Evolutionary conservation across 108 stramenopile genomes (phyloP), one percentile per base, ranked within the genome.

Genomic region (Poteriospumella lacustris): DNA sequence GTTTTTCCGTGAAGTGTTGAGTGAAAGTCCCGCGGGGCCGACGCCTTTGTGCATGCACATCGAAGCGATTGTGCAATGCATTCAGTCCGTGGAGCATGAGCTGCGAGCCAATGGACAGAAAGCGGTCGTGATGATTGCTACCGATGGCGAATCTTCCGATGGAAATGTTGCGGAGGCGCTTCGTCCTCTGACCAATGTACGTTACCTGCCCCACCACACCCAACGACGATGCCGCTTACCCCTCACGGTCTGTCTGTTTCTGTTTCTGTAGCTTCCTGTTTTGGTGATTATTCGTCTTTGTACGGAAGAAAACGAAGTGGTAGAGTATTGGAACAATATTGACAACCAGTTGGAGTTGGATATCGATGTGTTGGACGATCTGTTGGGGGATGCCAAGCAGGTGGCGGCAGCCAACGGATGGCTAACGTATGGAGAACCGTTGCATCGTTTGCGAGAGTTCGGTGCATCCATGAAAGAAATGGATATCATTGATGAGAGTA

Each of bases 401-500:
- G 64, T 68, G 12, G 38, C 28, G 19, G 39, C 28, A 19, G 38
- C 19, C 28, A 68, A 68, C 24, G 39, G 39, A 40, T 68, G 64
- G 64, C 36, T 68, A 36, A 68, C 64, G 19, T 68, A 68, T 68
- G 64, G 64, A 19, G 64, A 68, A 40, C 64, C 64, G 38, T 19
- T 68, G 28, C 64, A 68, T 19, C 12, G 64, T 15, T 19, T 68
- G 34, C 19, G 64, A 68, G 64, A 68, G 64, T 68, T 36, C 19
- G 64, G 64, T 19, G 64, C 39, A 68, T 40, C 34, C 28, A 68
- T 68, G 28, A 36, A 40, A 40, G 64, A 68, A 40, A 68, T 68
- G 64, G 64, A 68, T 68, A 36, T 68, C 36, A 68, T 68, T 68
- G 64, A 68, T 40, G 64, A 68, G 64, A 39, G 38, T 19, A 68